phyloP scores from a whole-genome alignment of 2,329 filamentous ascomycete species.

The Calonectria fujianensis region DNA sequence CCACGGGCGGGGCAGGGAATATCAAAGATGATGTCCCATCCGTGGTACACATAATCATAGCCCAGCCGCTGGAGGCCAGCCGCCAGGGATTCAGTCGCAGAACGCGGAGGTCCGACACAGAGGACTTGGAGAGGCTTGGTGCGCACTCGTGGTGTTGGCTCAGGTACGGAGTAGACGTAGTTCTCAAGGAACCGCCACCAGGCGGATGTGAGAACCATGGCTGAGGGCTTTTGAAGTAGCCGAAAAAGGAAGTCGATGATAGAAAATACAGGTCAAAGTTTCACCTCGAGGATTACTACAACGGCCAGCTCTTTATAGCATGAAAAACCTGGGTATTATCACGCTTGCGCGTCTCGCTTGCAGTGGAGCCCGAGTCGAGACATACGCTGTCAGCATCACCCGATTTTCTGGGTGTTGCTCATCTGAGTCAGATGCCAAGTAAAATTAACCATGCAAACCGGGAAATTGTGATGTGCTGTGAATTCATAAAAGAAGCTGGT shows the following conservation, averaged over 20 bases:
- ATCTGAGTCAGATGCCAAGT: not conserved
- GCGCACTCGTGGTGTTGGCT: not conserved
- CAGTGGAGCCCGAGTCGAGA: not conserved
- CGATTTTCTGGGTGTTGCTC: not conserved
- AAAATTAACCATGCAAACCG: not conserved
- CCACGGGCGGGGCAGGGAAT: slow-evolving; percentile 33
- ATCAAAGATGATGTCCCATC: slow-evolving; percentile 40
- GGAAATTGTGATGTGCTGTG: not conserved
- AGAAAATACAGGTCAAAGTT: not conserved
- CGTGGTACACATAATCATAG: slow-evolving; percentile 43
- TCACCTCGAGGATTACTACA: not conserved
- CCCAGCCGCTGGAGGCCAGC: slow-evolving; percentile 44
- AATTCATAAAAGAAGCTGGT: not conserved
- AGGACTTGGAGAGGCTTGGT: slow-evolving; percentile 12
- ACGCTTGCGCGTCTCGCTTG: not conserved
- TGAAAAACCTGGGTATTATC: no score
- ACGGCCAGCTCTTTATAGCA: not conserved
- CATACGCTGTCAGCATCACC: not conserved
- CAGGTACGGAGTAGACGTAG: not conserved
- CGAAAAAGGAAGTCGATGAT: not conserved
- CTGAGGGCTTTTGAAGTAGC: not conserved
- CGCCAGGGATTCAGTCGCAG: slow-evolving; percentile 46
- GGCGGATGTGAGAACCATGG: not conserved
- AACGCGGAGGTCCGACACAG: slow-evolving; percentile 31
- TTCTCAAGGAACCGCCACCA: slow-evolving; percentile 14